These are phyloP conservation scores for Pleurotus citrinopileatus DNA, from an alignment of 768 basidiomycete genomes.

Conservation along the genomic window DNA sequence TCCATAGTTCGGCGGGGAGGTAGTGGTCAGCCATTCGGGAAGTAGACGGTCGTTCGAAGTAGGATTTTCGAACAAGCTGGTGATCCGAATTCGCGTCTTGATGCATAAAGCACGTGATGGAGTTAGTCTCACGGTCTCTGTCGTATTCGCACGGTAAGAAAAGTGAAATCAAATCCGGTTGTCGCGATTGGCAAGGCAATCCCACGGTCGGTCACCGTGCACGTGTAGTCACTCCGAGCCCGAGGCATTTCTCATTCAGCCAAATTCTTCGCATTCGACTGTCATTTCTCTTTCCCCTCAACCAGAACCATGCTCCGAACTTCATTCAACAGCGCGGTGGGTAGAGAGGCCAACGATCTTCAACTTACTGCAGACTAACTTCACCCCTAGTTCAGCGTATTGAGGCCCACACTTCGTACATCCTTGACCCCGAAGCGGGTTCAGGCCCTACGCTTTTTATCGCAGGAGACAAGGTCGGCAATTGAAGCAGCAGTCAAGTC, in stretches of 20 bases:
- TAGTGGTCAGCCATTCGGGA: too few species aligned
- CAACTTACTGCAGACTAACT: constrained; percentile 2
- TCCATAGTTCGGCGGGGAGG: constrained; percentile 70
- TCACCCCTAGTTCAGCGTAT: constrained; percentile 24
- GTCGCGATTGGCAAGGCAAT: too few species aligned
- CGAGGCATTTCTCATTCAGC: constrained; percentile 9
- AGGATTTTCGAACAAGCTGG: too few species aligned
- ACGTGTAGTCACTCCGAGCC: not conserved
- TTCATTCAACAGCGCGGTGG: constrained; percentile 42
- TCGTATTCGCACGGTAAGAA: too few species aligned
- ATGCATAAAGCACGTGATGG: too few species aligned
- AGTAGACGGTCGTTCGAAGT: too few species aligned
- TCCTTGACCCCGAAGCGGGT: constrained; percentile 23
- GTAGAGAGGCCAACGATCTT: constrained; percentile 20
- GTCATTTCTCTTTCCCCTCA: constrained; percentile 12
- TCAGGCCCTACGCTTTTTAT: constrained; percentile 47
- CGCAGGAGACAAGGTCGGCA: constrained; percentile 55
- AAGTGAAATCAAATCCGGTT: too few species aligned
- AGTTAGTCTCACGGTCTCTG: too few species aligned
- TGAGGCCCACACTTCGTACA: constrained; percentile 26
- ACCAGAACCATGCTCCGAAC: constrained; percentile 40
- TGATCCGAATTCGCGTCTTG: too few species aligned
- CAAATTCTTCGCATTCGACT: too few species aligned
- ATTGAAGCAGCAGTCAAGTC: constrained; percentile 73
- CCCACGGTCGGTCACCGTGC: too few species aligned